A percentile compares a stretch with the other conserved stretches of the same genome.
Evolutionary conservation across 164 flowering plant genomes (phyloP).

Genomic region (Aristolochia fimbriata): DNA sequence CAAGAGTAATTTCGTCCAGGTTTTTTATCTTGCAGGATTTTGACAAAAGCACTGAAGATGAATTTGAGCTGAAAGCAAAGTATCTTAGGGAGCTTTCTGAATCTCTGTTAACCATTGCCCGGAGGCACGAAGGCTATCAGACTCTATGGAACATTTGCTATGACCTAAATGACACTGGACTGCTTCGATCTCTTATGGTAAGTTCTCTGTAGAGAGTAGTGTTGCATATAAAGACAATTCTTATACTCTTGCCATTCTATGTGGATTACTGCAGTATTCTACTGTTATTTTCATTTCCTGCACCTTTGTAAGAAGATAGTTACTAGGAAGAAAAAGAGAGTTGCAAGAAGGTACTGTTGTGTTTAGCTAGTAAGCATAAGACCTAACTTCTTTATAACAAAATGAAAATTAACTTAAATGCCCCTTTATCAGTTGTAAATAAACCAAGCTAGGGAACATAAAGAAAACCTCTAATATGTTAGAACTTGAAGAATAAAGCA

Average conservation of each 20-base stretch:
- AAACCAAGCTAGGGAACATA: too few species aligned
- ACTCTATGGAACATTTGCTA: slow-evolving; percentile 77
- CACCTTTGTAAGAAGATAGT: too few species aligned
- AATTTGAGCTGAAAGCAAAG: slow-evolving; percentile 27
- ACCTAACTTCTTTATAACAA: too few species aligned
- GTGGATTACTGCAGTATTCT: neutral
- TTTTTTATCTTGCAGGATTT: slow-evolving; percentile 33
- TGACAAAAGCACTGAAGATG: slow-evolving; percentile 22
- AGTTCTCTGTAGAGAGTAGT: neutral
- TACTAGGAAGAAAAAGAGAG: too few species aligned
- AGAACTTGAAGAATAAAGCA: too few species aligned
- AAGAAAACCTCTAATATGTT: too few species aligned
- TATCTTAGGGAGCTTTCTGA: slow-evolving; percentile 37
- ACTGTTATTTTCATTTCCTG: too few species aligned
- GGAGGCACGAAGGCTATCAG: slow-evolving; percentile 70
- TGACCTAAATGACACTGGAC: slow-evolving; percentile 68
- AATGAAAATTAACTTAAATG: too few species aligned
- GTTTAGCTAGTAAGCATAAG: too few species aligned
- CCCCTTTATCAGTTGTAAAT: too few species aligned
- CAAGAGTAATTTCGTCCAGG: too few species aligned
- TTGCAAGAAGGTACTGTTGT: too few species aligned
- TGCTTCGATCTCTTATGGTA: slow-evolving; percentile 81
- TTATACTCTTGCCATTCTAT: slow-evolving; percentile 4
- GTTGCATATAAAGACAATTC: neutral
- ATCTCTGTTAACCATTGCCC: slow-evolving; percentile 61